phyloP scores from a whole-genome alignment of 1,284 basidiomycete species.

The Leccinum ponderosum region DNA sequence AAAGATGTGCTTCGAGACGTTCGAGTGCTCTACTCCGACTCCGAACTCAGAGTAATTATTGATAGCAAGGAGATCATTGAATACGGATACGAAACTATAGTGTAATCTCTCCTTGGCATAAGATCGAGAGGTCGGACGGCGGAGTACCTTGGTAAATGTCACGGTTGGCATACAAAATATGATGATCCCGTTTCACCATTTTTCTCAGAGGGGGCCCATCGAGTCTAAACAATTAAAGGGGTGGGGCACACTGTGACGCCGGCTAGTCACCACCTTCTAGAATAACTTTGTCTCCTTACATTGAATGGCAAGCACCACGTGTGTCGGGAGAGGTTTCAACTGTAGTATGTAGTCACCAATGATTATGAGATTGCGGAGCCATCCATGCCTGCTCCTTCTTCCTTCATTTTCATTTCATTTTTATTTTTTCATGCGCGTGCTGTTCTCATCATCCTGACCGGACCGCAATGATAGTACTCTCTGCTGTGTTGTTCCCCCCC shows the following conservation, averaged over 20 bases:
- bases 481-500: too few relatives aligned
- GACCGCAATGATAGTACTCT: too few relatives aligned
- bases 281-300: neutral
- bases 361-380: neutral
- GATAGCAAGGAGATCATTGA: neutral
- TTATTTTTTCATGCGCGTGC: neutral
- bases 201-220: neutral
- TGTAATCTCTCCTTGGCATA: neutral
- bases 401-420: neutral
- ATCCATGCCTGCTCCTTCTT: neutral
- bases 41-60: neutral
- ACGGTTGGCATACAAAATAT: neutral
- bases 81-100: neutral
- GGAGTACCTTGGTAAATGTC: neutral
- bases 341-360: neutral
- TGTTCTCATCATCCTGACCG: too few relatives aligned
- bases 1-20: neutral
- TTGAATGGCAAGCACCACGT: neutral
- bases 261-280: neutral
- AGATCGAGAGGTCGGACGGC: too few relatives aligned
- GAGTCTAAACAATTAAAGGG: neutral
- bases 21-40: neutral
- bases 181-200: neutral
- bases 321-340: neutral
- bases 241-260: too few relatives aligned